Evolutionary conservation across 75 land plant species (phyloP), one percentile per base, ranked within the genome.

Genomic region (Pinus albicaulis): DNA sequence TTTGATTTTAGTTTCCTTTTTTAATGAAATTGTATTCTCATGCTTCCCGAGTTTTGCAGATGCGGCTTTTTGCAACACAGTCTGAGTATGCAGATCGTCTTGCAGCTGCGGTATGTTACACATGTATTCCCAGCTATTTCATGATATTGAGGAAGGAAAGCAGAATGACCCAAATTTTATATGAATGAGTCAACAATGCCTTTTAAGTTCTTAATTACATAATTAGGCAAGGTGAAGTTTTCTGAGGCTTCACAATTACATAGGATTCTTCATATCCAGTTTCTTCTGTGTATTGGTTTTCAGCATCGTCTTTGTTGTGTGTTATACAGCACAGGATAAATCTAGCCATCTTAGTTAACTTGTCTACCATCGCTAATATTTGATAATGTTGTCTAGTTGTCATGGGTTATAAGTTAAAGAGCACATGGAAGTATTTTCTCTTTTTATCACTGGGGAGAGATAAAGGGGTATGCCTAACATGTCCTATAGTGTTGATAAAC

Each of bases 21-120:
- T 53, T 55, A 72, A 53, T 72, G 23, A 48, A 22, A n/a, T 72
- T 55, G 57, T 48, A 8, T 55, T 72, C 25, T 22, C 22, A 7
- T 68, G 71, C 34, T 68, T 41, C 12, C 23, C 41, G 52, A 41
- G 1, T 23, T n/a, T 20, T n/a, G 72, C 84, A 96, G 97, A 82
- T 92, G 87, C 86, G 97, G 52, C 89, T 96, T 55, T 95, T 94
- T 78, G 74, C 94, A 26, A 87, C 89, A 20, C 99, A 96, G 74
- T 89, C 97, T 20, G 84, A 96, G 64, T 96, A 93, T 81, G 92
- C 97, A 16, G 99, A 96, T 76, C 99, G 92, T 24, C 80, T 96
- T 48, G 89, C 94, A 28, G 81, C 84, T 26, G 92, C 99, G 5
- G 99, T 96, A 79, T 55, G 93, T 90, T 55, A 16, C 34, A 26